These are phyloP conservation scores for Fusarium nygamai DNA, from an alignment of 2,329 filamentous ascomycete genomes.

Conservation along the genomic window DNA sequence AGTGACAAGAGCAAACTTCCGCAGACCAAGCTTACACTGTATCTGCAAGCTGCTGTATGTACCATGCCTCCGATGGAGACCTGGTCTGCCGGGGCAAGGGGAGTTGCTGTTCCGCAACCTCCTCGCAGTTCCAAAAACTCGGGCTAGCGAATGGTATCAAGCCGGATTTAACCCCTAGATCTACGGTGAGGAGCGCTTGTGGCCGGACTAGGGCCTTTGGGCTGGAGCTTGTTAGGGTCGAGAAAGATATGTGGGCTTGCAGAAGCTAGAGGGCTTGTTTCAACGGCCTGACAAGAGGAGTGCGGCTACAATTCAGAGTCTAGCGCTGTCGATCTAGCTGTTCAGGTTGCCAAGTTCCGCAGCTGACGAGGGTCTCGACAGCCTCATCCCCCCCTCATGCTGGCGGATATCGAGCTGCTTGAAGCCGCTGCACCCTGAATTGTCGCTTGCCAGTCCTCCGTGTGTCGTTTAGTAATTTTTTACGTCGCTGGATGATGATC, in stretches of 20 bases:
- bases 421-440: background rate
- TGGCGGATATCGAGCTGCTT: background rate
- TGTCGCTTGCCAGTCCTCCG: background rate
- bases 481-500: constrained; percentile 12
- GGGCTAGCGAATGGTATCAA: constrained; percentile 36
- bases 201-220: constrained; percentile 34
- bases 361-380: background rate
- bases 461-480: constrained; percentile 1
- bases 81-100: constrained; percentile 34
- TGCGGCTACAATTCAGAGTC: constrained; percentile 20
- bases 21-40: constrained; percentile 18
- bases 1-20: constrained; percentile 24
- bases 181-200: constrained; percentile 35
- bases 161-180: constrained; percentile 37
- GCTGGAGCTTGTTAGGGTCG: constrained; percentile 12
- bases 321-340: constrained; percentile 20
- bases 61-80: constrained; percentile 21
- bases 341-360: constrained; percentile 2
- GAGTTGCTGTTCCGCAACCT: constrained; percentile 25
- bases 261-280: constrained; percentile 27
- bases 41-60: background rate
- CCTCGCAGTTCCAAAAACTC: constrained; percentile 36
- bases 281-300: constrained; percentile 33
- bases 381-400: background rate
- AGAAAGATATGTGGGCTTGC: constrained; percentile 20